A percentile compares a stretch with the other conserved stretches of the same genome.
Evolutionary conservation across 176 grass and related monocot genomes (phyloP).

Genomic region (Alloteropsis semialata): DNA sequence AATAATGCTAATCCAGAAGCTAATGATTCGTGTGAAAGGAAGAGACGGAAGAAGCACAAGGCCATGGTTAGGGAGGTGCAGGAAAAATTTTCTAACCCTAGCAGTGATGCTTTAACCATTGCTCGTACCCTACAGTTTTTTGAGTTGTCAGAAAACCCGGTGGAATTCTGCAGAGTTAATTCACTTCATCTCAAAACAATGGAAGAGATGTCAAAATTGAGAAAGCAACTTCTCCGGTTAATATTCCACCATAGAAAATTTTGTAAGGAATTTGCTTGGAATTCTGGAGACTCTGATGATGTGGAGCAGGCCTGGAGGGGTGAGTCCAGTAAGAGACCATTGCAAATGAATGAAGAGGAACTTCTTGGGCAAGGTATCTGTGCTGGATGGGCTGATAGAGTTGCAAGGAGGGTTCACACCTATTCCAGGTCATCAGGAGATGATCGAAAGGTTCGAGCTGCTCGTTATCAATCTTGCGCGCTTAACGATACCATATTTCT

Average conservation of each 20-base stretch:
- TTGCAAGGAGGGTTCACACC: slow-evolving; percentile 63
- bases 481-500: slow-evolving; percentile 78
- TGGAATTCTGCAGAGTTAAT: slow-evolving; percentile 80
- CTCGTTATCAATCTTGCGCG: slow-evolving; percentile 66
- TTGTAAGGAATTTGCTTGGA: slow-evolving; percentile 81
- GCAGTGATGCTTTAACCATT: slow-evolving; percentile 90
- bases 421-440: slow-evolving; percentile 45
- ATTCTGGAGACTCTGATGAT: slow-evolving; percentile 50
- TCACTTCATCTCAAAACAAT: slow-evolving; percentile 92
- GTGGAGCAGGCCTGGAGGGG: slow-evolving; percentile 77
- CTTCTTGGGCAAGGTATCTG: slow-evolving; percentile 77
- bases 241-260: slow-evolving; percentile 78
- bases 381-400: slow-evolving; percentile 93
- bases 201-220: slow-evolving; percentile 98
- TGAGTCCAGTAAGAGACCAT: slow-evolving; percentile 49
- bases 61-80: slow-evolving; percentile 65
- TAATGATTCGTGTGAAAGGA: slow-evolving; percentile 47
- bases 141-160: slow-evolving; percentile 57
- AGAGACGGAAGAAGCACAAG: slow-evolving; percentile 63
- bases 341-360: slow-evolving; percentile 70
- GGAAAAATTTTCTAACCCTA: slow-evolving; percentile 63
- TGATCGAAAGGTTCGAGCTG: slow-evolving; percentile 56
- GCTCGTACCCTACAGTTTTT: slow-evolving; percentile 75
- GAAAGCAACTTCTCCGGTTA: slow-evolving; percentile 84
- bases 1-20: slow-evolving; percentile 28